Percentiles rank a stretch among this genome's conserved stretches.
Conservation (phyloP, 2,329 filamentous ascomycete genomes). For the Ceratocystis papillata region DNA sequence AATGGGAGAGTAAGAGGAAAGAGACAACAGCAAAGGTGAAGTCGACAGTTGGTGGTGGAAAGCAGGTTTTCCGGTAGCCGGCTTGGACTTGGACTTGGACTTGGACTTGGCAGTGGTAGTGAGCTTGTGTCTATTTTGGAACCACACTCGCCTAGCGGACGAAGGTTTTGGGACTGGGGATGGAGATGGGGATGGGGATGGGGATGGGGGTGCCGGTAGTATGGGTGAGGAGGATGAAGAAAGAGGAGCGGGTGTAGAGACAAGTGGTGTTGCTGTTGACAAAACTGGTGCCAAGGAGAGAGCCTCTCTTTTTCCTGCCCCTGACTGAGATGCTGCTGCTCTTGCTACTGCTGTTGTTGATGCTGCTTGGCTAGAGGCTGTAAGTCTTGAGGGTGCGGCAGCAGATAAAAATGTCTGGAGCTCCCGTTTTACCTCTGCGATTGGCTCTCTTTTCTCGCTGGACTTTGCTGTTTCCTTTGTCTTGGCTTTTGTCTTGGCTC, state of each 20-base stretch:
- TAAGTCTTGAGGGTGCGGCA: neutral
- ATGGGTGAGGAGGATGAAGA: neutral
- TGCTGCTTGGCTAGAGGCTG: neutral
- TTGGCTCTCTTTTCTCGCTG: neutral
- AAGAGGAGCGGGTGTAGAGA: neutral
- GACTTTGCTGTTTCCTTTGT: constrained; percentile 1
- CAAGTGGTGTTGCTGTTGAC: neutral
- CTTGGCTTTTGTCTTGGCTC: constrained; percentile 15
- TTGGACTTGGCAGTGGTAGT: neutral
- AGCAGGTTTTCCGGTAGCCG: constrained; percentile 2
- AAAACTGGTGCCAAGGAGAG: neutral
- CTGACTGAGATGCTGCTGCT: neutral
- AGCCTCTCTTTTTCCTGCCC: neutral
- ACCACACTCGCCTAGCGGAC: constrained; percentile 12
- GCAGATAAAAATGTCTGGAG: neutral
- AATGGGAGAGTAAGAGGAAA: constrained; percentile 10
- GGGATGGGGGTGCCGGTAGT: neutral
- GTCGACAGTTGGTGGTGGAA: constrained; percentile 2
- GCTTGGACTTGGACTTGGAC: neutral
- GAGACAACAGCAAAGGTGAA: constrained; percentile 12
- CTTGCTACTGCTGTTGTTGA: neutral
- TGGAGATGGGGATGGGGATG: neutral
- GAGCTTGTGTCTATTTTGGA: constrained; percentile 10
- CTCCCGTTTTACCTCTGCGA: constrained; percentile 4
- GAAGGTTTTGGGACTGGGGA: neutral